Evolutionary conservation across 1,284 basidiomycete genomes (phyloP), one percentile per base, ranked within the genome.

Genomic region (Singerocomus inundabilis): DNA sequence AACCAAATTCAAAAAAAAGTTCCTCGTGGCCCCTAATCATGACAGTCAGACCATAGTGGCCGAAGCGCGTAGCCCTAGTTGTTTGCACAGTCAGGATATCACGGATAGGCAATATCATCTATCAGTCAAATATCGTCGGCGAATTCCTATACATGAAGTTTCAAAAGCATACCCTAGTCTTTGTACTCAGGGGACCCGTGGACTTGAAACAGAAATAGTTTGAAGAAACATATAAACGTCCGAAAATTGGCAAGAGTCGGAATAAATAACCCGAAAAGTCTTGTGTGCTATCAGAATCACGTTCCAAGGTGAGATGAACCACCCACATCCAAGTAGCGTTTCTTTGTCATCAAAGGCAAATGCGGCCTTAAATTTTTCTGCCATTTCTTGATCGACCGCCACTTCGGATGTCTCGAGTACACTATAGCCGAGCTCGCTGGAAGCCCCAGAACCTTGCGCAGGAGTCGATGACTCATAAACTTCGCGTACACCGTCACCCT

Each of bases 21-120:
- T 99, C 96, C 72, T 98, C 96, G 65, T 98, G 91, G 0, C 96
- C 96, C 61, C 91, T 91, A 57, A 99, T 85, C 46, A 97, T 88
- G 51, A 98, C 76, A 28, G 92, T 84, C 18, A 98, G 79, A 7
- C 93, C 96, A 57, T 90, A 82, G 60, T 93, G 91, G 3, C 88
- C 91, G 63, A 94, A 92, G 12, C 90, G 83, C 62, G 92, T 91
- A 0, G 93, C 91, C 64, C 88, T 92, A 15, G 91, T 86, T 62
- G 82, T 87, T 67, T 97, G 90, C 8, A 85, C 79, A 10, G 90
- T 81, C 31, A 97, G 75, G 40, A 98, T 81, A 65, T 98, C 95
- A 44, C 82, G 81, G 48, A 97, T 82, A 6, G 96, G 96, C 16
- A 98, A 76, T 30, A 96, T 84, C 95, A 99, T 98, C 91, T 97